phyloP scores from a whole-genome alignment of 306 rosid genomes.

The Ormosia emarginata region DNA sequence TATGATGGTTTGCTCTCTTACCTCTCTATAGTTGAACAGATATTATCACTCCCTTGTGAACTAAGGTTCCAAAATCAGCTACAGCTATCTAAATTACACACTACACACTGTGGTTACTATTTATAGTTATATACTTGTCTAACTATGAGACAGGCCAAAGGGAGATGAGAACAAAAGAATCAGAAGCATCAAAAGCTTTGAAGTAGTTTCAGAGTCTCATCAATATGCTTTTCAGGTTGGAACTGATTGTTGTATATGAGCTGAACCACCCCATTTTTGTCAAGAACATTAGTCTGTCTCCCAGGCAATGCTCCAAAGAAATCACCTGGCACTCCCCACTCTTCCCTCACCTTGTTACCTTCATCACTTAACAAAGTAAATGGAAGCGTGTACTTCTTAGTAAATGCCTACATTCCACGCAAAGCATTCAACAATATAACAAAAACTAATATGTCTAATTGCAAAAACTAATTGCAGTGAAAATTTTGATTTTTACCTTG shows the following conservation, averaged over 20 bases:
- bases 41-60: background rate
- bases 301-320: slow-evolving; percentile 97
- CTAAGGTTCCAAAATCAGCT: background rate
- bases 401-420: slow-evolving; percentile 64
- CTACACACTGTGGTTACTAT: background rate
- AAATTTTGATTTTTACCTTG: slow-evolving; percentile 60
- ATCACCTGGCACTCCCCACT: slow-evolving; percentile 91
- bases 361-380: slow-evolving; percentile 83
- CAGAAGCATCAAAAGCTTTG: slow-evolving; percentile 51
- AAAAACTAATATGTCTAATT: background rate
- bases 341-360: slow-evolving; percentile 89
- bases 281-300: slow-evolving; percentile 91
- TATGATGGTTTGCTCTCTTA: background rate
- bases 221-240: slow-evolving; percentile 97
- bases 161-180: background rate
- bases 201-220: slow-evolving; percentile 87
- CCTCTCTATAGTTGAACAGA: background rate
- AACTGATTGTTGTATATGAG: slow-evolving; percentile 95
- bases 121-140: slow-evolving; percentile 18
- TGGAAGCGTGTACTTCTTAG: slow-evolving; percentile 87
- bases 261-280: slow-evolving; percentile 90
- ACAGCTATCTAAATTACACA: background rate
- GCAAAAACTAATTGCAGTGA: background rate
- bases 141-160: slow-evolving; percentile 9
- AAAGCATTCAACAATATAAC: background rate